Percentiles rank a stretch among this genome's conserved stretches.
phyloP scores from a whole-genome alignment of 805 yeast species.

The Sugiyamaella americana region DNA sequence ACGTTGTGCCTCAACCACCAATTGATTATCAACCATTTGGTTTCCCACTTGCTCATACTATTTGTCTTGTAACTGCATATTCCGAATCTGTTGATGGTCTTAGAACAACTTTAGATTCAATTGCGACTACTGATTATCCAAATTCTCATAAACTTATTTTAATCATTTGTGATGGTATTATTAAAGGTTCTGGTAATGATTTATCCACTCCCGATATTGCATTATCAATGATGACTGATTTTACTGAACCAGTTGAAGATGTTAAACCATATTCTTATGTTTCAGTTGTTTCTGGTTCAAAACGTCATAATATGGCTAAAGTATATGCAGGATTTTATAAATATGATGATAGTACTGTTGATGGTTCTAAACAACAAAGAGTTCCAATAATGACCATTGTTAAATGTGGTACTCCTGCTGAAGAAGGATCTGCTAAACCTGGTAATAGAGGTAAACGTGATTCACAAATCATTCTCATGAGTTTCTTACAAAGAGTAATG shows the following conservation, averaged over 20 bases:
- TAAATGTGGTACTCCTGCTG: constrained; percentile 79
- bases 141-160: constrained; percentile 85
- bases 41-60: constrained; percentile 67
- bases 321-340: constrained; percentile 91
- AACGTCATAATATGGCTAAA: constrained; percentile 97
- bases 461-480: constrained; percentile 86
- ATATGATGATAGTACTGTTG: constrained; percentile 70
- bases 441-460: constrained; percentile 97
- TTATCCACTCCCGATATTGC: constrained; percentile 85
- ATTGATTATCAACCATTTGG: constrained; percentile 80
- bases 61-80: constrained; percentile 84
- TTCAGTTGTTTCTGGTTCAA: constrained; percentile 90
- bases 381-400: constrained; percentile 73
- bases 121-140: constrained; percentile 93
- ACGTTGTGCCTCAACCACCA: constrained; percentile 88
- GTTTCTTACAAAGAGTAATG: constrained; percentile 78
- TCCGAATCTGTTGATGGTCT: constrained; percentile 87
- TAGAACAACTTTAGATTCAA: constrained; percentile 82
- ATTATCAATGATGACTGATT: constrained; percentile 77
- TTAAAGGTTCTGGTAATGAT: constrained; percentile 92
- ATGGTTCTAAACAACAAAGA: constrained; percentile 69
- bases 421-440: constrained; percentile 65
- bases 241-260: constrained; percentile 62
- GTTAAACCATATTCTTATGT: constrained; percentile 83
- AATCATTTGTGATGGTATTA: constrained; percentile 87